Evolutionary conservation across 352 stramenopile genomes (phyloP), one percentile per base, ranked within the genome.

Genomic region (Peronosclerospora sorghi): DNA sequence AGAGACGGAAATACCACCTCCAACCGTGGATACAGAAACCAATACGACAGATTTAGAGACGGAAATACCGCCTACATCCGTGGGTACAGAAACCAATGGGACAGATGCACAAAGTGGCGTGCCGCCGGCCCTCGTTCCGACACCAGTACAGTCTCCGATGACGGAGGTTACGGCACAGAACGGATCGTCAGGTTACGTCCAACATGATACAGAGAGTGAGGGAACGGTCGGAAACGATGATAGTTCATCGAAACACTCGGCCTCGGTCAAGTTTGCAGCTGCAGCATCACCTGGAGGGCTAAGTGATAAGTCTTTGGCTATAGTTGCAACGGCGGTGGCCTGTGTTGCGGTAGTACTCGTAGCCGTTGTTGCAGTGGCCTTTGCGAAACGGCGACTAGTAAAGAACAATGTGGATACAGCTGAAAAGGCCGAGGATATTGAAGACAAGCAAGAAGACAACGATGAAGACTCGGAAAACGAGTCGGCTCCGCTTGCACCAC

Each of bases 261-360:
- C 39, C 0, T 34, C 28, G 13, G 43, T 54, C 7, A 37, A 29
- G n/a, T 51, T 62, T 21, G 42, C 51, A 28, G 45, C 48, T 35
- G 34, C 10, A 28, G 29, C 19, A 1, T 32, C 15, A 7, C 48
- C 38, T 21, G 27, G 20, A 27, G 43, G 24, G 5, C 14, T 51
- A 17, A 54, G 48, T 20, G 47, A 50, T 17, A 45, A 51, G 17
- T 0, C 50, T 9, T 15, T 56, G 39, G 34, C 39, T 5, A 38
- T 42, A n/a, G 35, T 61, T 27, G 56, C 45, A 30, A 54, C 49
- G 15, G 42, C 27, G 23, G 39, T 47, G 23, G 54, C 54, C 1
- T 54, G 58, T 26, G 45, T 36, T 46, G 47, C 51, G 40, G 35
- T 56, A 17, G 35, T 59, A 15, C 21, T 26, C 3, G 38, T 58